A percentile compares a stretch with the other conserved stretches of the same genome.
Evolutionary conservation across 2,329 filamentous ascomycete species (phyloP).

Genomic region (Dichotomopilus funicola): DNA sequence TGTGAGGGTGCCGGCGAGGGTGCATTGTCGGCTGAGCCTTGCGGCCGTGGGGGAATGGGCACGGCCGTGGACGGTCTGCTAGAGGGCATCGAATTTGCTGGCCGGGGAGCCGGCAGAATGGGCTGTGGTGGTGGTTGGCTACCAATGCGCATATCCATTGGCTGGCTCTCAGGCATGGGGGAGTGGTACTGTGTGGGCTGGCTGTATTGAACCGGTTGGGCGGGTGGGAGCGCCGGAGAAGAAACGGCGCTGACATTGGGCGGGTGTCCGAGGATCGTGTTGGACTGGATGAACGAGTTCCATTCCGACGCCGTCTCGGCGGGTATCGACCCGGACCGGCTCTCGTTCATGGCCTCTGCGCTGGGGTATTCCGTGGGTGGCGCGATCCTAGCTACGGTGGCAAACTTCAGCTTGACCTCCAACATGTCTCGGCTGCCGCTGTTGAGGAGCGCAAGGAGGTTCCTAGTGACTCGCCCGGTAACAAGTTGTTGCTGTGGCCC

Average conservation of each 20-base stretch:
- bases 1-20: constrained; percentile 19
- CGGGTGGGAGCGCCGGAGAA: constrained; percentile 31
- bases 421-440: constrained; percentile 80
- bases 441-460: constrained; percentile 74
- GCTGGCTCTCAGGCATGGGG: constrained; percentile 12
- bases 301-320: constrained; percentile 62
- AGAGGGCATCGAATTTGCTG: constrained; percentile 10
- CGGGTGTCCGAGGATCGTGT: constrained; percentile 46
- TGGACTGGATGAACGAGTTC: constrained; percentile 69
- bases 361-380: constrained; percentile 25
- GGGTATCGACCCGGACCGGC: constrained; percentile 36
- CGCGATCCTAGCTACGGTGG: constrained; percentile 60
- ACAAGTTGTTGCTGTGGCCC: constrained; percentile 57
- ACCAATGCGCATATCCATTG: constrained; percentile 15
- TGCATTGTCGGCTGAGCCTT: constrained; percentile 17
- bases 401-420: constrained; percentile 85
- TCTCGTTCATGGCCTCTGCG: constrained; percentile 20
- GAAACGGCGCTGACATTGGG: constrained; percentile 28
- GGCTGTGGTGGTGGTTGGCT: constrained; percentile 15
- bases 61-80: constrained; percentile 8
- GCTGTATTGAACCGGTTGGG: background rate
- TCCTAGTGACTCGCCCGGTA: constrained; percentile 85
- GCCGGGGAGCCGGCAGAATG: constrained; percentile 17
- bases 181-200: constrained; percentile 14
- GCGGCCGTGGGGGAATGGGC: constrained; percentile 19